These are phyloP conservation scores for Tetrahymena elliotti DNA, from an alignment of 73 alveolate species.

Conservation along the genomic window DNA sequence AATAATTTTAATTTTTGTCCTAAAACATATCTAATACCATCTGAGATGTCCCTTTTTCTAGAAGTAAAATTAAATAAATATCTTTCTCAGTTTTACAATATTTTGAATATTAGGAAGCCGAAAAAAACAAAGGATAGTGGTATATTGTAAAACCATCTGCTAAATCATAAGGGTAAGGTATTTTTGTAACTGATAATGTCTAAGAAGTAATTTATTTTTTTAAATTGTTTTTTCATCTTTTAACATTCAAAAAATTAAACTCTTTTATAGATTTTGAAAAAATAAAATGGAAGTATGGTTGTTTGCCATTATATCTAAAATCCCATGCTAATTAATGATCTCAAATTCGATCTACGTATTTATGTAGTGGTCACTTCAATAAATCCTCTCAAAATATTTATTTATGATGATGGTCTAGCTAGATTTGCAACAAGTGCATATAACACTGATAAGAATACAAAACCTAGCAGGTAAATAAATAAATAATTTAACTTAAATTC, in stretches of 20 bases:
- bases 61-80: constrained; percentile 33
- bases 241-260: not conserved
- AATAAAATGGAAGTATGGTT: constrained; percentile 41
- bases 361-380: constrained; percentile 82
- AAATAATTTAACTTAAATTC: not conserved
- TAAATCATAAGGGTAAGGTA: constrained; percentile 75
- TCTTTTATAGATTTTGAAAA: constrained; percentile 6
- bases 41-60: constrained; percentile 40
- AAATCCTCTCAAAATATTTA: constrained; percentile 79
- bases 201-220: constrained; percentile 15
- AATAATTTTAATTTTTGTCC: constrained; percentile 61
- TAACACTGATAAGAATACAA: constrained; percentile 2
- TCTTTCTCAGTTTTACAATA: not conserved
- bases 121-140: constrained; percentile 3
- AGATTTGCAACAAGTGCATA: constrained; percentile 71
- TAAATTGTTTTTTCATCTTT: not conserved
- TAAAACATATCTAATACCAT: constrained; percentile 56
- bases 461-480: not conserved
- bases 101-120: constrained; percentile 17
- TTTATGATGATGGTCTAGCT: constrained; percentile 85
- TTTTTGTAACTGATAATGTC: constrained; percentile 54
- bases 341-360: constrained; percentile 78
- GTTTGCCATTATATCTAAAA: constrained; percentile 66
- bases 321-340: constrained; percentile 78
- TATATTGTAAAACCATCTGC: constrained; percentile 80